Base-by-base conservation (phyloP, 2,329 filamentous ascomycete genomes). In the Colletotrichum caudatum region DNA sequence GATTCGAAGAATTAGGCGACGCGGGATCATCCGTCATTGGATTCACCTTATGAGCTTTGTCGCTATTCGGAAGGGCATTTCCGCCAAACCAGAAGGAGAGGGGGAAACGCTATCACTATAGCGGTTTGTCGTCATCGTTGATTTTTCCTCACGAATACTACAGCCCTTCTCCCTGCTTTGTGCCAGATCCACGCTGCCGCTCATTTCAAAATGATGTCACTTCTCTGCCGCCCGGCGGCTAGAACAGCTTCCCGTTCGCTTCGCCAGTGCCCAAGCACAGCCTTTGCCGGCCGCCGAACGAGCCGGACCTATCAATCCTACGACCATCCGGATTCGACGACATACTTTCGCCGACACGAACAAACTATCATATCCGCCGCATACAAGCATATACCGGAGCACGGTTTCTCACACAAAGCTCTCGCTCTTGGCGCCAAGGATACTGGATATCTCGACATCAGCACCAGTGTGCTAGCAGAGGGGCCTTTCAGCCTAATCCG, bases 371-470 rank as follows among this genome's bases (percentile, higher is more conserved):
- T 99, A 74, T 87, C 92, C 57, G 90, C 94, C n/a, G 92, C 95
- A 23, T 89, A 96, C 76, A 80, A 83, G 39, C 93, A 97, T 80
- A 90, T 98, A 12, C 94, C 94, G 23, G 81, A 87, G 62, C 88
- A 94, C 80, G 96, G 96, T 79, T 99, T 98, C 86, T 93, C 94
- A 0, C 83, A 86, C 60, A 86, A 89, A 26, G 86, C 95, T 0
- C 87, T 99, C 12, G 88, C 89, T 54, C 88, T 93, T 29, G 96
- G 95, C 73, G 94, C 94, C 72, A 90, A 90, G 77, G 94, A 97
- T 77, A 90, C 91, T 23, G 94, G 95, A 56, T 97, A 95, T 80
- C 90, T 94, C 64, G 93, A 96, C 78, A 94, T 95, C 70, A 95
- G 93, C 71, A 90, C 93, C 12, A 95, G 94, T 78, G 84, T 98